These are phyloP conservation scores for Sporothrix phasma DNA, from an alignment of 2,329 filamentous ascomycete genomes.

Conservation along the genomic window DNA sequence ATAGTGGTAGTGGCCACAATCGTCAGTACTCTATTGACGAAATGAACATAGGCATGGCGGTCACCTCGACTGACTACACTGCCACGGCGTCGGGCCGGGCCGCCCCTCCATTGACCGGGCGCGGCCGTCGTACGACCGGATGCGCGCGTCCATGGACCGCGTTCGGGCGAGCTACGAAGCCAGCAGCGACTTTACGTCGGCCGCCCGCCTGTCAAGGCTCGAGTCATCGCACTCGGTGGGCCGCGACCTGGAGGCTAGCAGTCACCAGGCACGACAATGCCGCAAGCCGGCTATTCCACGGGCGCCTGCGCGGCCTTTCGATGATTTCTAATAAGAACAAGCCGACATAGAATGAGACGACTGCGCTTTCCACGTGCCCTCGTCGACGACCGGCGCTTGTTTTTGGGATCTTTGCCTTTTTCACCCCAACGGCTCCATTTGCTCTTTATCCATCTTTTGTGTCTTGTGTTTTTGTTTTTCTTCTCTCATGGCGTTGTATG, in stretches of 20 bases:
- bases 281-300: conserved; percentile 18
- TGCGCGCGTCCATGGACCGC: conserved; percentile 78
- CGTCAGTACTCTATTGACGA: conserved; percentile 37
- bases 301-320: conserved; percentile 23
- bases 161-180: conserved; percentile 75
- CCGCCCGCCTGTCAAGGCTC: conserved; percentile 71
- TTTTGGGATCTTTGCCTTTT: background rate
- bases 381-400: background rate
- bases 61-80: conserved; percentile 20
- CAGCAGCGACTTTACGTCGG: conserved; percentile 84
- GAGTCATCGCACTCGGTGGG: conserved; percentile 57
- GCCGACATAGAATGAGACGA: conserved; percentile 6
- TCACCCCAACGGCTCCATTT: background rate
- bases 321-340: conserved; percentile 24
- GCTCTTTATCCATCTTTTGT: background rate
- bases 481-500: conserved; percentile 10
- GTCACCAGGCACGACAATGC: conserved; percentile 1
- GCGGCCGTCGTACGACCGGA: conserved; percentile 78
- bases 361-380: background rate
- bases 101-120: conserved; percentile 52
- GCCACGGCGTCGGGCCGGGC: background rate
- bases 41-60: conserved; percentile 52
- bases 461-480: background rate
- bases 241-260: background rate
- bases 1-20: conserved; percentile 27